Percentiles rank a stretch among this genome's conserved stretches.
phyloP scores from a whole-genome alignment of 768 basidiomycete species.

The Nidularia sp. region DNA sequence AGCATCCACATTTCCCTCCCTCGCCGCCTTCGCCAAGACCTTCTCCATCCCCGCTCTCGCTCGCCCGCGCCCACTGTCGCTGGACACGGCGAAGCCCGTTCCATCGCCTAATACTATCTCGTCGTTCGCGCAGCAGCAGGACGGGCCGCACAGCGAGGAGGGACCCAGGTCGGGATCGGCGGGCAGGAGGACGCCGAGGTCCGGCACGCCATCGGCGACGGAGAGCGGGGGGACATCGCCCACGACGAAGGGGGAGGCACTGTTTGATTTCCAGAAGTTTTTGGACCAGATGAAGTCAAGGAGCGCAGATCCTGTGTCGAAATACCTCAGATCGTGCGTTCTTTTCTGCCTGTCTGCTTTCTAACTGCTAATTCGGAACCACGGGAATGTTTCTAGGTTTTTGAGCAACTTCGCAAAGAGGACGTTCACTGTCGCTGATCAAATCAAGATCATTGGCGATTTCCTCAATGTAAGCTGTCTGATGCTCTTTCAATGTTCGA shows the following conservation, averaged over 20 bases:
- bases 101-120: slow-evolving; percentile 54
- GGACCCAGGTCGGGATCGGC: neutral
- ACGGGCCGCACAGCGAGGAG: slow-evolving; percentile 5
- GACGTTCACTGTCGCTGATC: slow-evolving; percentile 88
- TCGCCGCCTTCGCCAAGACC: slow-evolving; percentile 63
- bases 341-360: neutral
- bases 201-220: neutral
- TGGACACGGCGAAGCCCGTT: slow-evolving; percentile 57
- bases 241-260: slow-evolving; percentile 23
- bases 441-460: slow-evolving; percentile 93
- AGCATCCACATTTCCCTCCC: slow-evolving; percentile 52
- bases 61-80: slow-evolving; percentile 51
- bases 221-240: neutral
- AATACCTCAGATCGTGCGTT: slow-evolving; percentile 91
- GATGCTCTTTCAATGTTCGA: slow-evolving; percentile 5
- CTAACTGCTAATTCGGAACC: neutral
- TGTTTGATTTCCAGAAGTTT: slow-evolving; percentile 93
- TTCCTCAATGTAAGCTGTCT: slow-evolving; percentile 68
- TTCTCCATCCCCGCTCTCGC: slow-evolving; percentile 51
- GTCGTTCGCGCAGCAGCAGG: slow-evolving; percentile 50
- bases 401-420: slow-evolving; percentile 90
- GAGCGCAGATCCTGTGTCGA: slow-evolving; percentile 87
- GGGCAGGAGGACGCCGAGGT: neutral
- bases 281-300: slow-evolving; percentile 91
- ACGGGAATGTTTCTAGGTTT: slow-evolving; percentile 52